Evolutionary conservation across 2,329 filamentous ascomycete genomes (phyloP).

Genomic region (Magnaporthales sp.): DNA sequence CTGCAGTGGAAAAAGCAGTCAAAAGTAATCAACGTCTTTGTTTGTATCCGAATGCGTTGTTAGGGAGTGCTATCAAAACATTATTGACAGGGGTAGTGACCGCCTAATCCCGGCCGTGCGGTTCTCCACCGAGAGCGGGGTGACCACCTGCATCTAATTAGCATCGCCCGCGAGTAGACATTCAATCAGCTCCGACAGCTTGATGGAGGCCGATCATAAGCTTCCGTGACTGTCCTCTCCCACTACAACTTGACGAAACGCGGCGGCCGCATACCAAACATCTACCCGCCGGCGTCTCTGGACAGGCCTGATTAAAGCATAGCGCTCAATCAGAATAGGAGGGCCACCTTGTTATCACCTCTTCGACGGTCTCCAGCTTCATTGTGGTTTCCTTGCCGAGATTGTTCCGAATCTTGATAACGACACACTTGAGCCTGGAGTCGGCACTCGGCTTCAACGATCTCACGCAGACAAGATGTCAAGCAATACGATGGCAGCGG

Average conservation of each 20-base stretch:
- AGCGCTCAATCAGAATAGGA: not conserved
- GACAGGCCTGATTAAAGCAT: not conserved
- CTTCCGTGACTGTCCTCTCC: not conserved
- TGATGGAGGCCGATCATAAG: not conserved
- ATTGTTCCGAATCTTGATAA: not conserved
- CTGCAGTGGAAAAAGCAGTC: not conserved
- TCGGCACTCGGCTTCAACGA: not conserved
- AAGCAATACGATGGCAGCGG: slow-evolving; percentile 30
- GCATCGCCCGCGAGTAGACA: not conserved
- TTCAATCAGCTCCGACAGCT: not conserved
- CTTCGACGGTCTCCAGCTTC: not conserved
- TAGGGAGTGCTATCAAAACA: not conserved
- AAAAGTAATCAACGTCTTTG: not conserved
- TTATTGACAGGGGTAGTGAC: not conserved
- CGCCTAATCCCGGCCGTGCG: not conserved
- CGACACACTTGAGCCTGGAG: not conserved
- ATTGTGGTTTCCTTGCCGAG: not conserved
- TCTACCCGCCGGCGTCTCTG: not conserved
- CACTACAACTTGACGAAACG: not conserved
- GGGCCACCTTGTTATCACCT: not conserved
- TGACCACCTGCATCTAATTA: not conserved
- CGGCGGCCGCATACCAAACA: not conserved
- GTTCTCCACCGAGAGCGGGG: not conserved
- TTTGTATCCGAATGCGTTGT: not conserved
- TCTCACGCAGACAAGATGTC: not conserved